Percentiles rank a stretch among this genome's conserved stretches.
phyloP scores from a whole-genome alignment of 495 filamentous ascomycete species.

The Annulohypoxylon maeteangense region DNA sequence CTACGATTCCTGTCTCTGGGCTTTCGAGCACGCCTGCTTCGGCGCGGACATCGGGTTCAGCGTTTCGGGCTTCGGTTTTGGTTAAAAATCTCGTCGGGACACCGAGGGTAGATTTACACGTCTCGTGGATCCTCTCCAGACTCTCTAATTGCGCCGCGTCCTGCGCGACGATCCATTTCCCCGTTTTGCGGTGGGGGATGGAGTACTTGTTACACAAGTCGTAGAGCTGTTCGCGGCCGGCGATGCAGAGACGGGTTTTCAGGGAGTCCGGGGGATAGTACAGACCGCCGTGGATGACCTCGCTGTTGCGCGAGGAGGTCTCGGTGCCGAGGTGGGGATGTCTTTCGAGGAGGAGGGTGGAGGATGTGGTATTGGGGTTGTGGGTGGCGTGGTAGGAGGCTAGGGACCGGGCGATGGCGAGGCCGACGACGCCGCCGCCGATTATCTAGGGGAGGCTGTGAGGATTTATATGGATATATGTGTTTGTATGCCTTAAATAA shows the following conservation, averaged over 20 bases:
- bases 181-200: conserved; percentile 78
- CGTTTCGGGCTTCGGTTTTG: too few relatives aligned
- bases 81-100: too few relatives aligned
- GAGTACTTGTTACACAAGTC: conserved; percentile 71
- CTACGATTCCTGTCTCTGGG: conserved; percentile 87
- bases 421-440: conserved; percentile 89
- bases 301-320: conserved; percentile 92
- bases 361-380: conserved; percentile 39
- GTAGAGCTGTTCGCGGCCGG: conserved; percentile 81
- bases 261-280: conserved; percentile 84
- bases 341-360: conserved; percentile 84
- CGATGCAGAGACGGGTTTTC: conserved; percentile 86
- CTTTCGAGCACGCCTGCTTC: conserved; percentile 80
- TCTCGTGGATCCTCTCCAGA: conserved; percentile 70
- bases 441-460: conserved; percentile 68
- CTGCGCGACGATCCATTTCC: conserved; percentile 97
- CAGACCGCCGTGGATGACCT: conserved; percentile 95
- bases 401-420: conserved; percentile 84
- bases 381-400: conserved; percentile 67
- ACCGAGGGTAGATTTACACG: too few relatives aligned
- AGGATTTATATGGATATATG: conserved; percentile 7
- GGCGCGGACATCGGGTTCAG: conserved; percentile 84
- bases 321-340: conserved; percentile 84
- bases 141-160: conserved; percentile 71
- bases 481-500: neutral